phyloP scores from a whole-genome alignment of 345 rosid species.

The Lepidium didymum region DNA sequence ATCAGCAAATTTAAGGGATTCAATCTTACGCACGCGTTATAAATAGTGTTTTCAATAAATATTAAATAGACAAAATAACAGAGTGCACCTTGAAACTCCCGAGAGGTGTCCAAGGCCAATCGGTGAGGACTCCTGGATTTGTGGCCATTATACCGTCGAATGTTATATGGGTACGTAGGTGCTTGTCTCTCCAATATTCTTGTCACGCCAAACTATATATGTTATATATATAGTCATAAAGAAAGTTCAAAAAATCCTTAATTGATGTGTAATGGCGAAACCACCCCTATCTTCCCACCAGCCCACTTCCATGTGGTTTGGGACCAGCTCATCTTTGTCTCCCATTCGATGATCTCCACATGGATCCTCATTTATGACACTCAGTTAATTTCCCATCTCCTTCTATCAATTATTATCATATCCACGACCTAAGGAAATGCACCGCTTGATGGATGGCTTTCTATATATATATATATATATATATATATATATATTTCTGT shows the following conservation, averaged over 20 bases:
- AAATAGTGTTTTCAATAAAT: background rate
- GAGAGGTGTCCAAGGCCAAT: conserved; percentile 53
- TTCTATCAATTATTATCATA: background rate
- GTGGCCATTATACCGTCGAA: conserved; percentile 39
- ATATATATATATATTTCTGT: background rate
- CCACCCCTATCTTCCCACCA: conserved; percentile 28
- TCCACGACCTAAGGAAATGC: background rate
- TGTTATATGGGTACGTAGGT: background rate
- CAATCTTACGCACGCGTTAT: background rate
- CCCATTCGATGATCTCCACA: conserved; percentile 12
- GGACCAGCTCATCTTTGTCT: background rate
- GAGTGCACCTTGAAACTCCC: conserved; percentile 43
- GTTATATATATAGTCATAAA: conserved; percentile 16
- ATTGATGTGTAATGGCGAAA: background rate
- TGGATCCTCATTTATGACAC: conserved; percentile 20
- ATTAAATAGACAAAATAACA: background rate
- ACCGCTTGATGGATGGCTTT: background rate
- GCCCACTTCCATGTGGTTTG: conserved; percentile 6
- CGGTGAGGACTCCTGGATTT: conserved; percentile 48
- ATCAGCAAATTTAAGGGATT: background rate
- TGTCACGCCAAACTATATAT: background rate
- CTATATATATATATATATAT: too few species aligned
- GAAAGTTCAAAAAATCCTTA: background rate
- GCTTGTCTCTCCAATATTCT: background rate
- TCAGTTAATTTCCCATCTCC: conserved; percentile 3